Evolutionary conservation across 805 yeast species (phyloP).

Genomic region (Metschnikowia noctiluminum): DNA sequence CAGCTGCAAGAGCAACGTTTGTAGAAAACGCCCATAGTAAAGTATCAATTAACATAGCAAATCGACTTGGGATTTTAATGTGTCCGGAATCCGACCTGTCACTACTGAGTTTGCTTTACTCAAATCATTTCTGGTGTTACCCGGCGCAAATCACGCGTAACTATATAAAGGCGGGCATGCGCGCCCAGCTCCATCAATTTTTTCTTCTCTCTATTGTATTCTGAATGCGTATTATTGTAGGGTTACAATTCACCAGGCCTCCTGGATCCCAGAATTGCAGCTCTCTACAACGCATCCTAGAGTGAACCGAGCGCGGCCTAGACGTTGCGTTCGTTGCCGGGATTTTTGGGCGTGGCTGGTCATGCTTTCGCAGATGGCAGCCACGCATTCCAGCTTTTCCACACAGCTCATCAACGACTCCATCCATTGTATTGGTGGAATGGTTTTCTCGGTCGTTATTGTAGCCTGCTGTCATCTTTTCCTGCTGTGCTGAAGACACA

Average conservation of each 20-base stretch:
- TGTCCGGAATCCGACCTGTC: no score
- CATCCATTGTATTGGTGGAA: no score
- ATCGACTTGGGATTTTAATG: no score
- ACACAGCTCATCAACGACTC: slow-evolving; percentile 21
- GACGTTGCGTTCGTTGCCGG: slow-evolving; percentile 37
- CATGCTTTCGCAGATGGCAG: slow-evolving; percentile 20
- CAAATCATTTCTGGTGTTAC: slow-evolving; percentile 17
- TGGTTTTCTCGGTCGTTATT: no score
- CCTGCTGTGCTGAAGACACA: no score
- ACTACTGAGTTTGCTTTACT: background rate
- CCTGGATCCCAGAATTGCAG: slow-evolving; percentile 33
- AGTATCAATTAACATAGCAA: background rate
- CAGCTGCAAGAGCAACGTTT: slow-evolving; percentile 1
- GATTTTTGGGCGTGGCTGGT: slow-evolving; percentile 37
- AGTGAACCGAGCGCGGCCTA: slow-evolving; percentile 35
- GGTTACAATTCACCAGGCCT: slow-evolving; percentile 32
- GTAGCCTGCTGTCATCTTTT: background rate
- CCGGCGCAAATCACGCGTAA: slow-evolving; percentile 17
- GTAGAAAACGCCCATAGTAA: background rate
- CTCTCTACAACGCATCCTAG: slow-evolving; percentile 52
- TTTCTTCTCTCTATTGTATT: slow-evolving; percentile 38
- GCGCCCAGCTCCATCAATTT: background rate
- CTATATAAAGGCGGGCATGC: slow-evolving; percentile 12
- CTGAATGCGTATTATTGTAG: slow-evolving; percentile 50
- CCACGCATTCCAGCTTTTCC: slow-evolving; percentile 44